Conservation (phyloP, 306 rosid species). For the Astragalus glycyphyllos region DNA sequence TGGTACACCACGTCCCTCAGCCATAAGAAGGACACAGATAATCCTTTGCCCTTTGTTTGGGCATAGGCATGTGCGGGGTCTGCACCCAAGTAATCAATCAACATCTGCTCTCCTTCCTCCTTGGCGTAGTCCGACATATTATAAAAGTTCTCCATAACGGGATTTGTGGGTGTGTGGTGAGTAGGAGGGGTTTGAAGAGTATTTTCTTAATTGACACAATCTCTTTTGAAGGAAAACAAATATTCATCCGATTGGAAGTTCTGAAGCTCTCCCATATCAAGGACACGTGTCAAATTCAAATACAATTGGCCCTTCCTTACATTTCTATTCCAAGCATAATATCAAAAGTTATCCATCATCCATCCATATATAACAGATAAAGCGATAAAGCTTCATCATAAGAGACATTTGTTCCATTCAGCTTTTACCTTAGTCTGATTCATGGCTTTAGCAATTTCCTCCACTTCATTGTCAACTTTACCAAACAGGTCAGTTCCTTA, state of each 20-base stretch:
- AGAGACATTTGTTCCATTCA: constrained; percentile 13
- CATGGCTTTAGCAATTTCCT: constrained; percentile 79
- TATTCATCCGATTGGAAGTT: not conserved
- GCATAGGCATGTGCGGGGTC: no score
- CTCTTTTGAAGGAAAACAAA: not conserved
- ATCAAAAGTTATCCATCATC: constrained; percentile 34
- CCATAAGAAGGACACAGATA: no score
- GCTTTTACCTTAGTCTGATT: not conserved
- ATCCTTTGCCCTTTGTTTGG: no score
- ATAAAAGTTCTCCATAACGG: no score
- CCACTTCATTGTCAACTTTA: constrained; percentile 61
- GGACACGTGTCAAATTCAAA: constrained; percentile 35
- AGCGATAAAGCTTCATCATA: not conserved
- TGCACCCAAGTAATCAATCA: no score
- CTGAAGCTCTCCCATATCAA: not conserved
- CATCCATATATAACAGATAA: constrained; percentile 44
- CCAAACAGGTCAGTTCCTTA: constrained; percentile 55
- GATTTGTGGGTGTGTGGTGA: no score
- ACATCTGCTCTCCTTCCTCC: no score
- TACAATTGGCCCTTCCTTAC: constrained; percentile 25
- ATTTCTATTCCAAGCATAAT: constrained; percentile 26
- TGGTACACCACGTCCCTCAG: no score
- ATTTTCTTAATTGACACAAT: not conserved
- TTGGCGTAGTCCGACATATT: no score
- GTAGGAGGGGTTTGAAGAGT: no score